phyloP scores from a whole-genome alignment of 2,329 filamentous ascomycete genomes.

The Alternaria arbusti region DNA sequence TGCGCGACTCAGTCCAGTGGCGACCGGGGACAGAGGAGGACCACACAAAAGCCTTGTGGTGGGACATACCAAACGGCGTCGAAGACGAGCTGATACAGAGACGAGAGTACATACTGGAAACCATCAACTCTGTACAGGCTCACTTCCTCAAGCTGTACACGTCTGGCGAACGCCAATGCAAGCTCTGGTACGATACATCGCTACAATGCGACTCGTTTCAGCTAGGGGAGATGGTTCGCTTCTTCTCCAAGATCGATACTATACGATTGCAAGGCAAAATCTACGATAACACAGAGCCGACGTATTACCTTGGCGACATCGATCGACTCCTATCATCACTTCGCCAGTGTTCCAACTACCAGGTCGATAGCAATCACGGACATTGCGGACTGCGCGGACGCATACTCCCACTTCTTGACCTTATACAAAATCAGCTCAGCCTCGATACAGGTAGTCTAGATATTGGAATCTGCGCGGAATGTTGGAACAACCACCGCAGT shows the following conservation, averaged over 20 bases:
- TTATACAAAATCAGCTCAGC: slow-evolving; percentile 58
- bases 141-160: slow-evolving; percentile 73
- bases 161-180: slow-evolving; percentile 72
- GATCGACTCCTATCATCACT: slow-evolving; percentile 66
- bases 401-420: slow-evolving; percentile 70
- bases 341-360: slow-evolving; percentile 72
- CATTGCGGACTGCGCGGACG: slow-evolving; percentile 75
- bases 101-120: slow-evolving; percentile 70
- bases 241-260: slow-evolving; percentile 68
- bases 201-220: slow-evolving; percentile 78
- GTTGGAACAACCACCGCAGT: slow-evolving; percentile 50
- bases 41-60: slow-evolving; percentile 65
- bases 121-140: slow-evolving; percentile 70
- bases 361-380: slow-evolving; percentile 74
- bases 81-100: slow-evolving; percentile 74
- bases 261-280: slow-evolving; percentile 61
- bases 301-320: slow-evolving; percentile 67
- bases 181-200: slow-evolving; percentile 75
- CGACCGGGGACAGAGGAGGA: slow-evolving; percentile 47
- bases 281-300: slow-evolving; percentile 46
- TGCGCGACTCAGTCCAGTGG: slow-evolving; percentile 69
- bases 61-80: slow-evolving; percentile 72
- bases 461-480: slow-evolving; percentile 54
- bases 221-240: slow-evolving; percentile 77
- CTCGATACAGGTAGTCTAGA: slow-evolving; percentile 43